Conservation (phyloP, 1,139 yeast genomes). For the Saccharomycopsis hybrid region DNA sequence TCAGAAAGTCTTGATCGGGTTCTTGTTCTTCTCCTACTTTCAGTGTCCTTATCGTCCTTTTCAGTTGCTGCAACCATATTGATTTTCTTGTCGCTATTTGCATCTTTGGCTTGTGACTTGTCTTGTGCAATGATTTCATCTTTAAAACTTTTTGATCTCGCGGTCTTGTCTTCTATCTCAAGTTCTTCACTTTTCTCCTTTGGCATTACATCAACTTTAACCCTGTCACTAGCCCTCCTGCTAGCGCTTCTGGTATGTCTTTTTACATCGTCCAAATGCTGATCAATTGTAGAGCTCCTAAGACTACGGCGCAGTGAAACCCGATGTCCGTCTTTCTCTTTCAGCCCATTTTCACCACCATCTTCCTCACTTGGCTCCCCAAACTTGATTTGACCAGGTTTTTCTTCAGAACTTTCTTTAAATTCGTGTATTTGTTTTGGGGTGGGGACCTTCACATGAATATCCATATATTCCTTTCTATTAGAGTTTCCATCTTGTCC, state of each 20-base stretch:
- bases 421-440: too few species aligned
- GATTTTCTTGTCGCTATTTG: too few species aligned
- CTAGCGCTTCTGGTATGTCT: conserved; percentile 1
- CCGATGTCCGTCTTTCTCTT: not conserved
- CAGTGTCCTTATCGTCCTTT: too few species aligned
- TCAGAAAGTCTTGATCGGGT: not conserved
- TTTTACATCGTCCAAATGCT: not conserved
- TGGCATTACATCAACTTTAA: not conserved
- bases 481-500: too few species aligned
- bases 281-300: not conserved
- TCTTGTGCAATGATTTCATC: not conserved
- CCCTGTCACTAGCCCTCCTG: not conserved
- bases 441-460: too few species aligned
- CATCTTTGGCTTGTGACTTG: not conserved
- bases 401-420: too few species aligned
- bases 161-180: not conserved
- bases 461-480: too few species aligned
- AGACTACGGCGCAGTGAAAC: not conserved
- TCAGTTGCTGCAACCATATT: too few species aligned
- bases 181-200: not conserved
- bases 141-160: not conserved
- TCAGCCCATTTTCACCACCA: too few species aligned
- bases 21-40: not conserved
- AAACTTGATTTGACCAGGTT: too few species aligned
- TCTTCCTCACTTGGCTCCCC: too few species aligned